Percentiles rank a stretch among this genome's conserved stretches.
These are phyloP conservation scores for Chrysoporthe deuterocubensis DNA, from an alignment of 2,329 filamentous ascomycete genomes.

Conservation along the genomic window DNA sequence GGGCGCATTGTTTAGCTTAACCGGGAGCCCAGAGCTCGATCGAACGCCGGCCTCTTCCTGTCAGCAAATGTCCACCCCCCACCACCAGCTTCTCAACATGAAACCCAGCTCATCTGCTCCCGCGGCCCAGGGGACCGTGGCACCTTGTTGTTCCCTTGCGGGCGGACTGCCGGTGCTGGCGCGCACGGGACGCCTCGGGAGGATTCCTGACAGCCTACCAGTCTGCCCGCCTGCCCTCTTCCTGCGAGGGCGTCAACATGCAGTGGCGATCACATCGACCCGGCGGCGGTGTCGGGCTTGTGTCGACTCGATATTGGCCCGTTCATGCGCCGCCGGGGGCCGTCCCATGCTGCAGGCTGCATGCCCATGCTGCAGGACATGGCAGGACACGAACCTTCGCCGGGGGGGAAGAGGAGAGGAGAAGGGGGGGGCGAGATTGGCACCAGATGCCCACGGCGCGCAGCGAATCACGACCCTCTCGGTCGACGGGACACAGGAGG, in stretches of 20 bases:
- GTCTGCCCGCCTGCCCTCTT: not conserved
- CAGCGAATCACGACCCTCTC: not conserved
- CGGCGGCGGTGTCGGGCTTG: not conserved
- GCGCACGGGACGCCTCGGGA: not conserved
- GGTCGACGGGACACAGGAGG: not conserved
- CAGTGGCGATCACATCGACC: slow-evolving; percentile 2
- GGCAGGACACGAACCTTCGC: not conserved
- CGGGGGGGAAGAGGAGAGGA: too few relatives aligned
- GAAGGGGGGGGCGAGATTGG: not conserved
- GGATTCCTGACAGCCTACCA: not conserved
- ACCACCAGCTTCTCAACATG: too few relatives aligned
- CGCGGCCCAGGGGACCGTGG: too few relatives aligned
- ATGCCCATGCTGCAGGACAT: too few relatives aligned
- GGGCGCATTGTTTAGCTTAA: too few relatives aligned
- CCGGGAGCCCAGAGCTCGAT: too few relatives aligned
- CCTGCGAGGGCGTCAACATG: not conserved
- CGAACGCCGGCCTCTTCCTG: too few relatives aligned
- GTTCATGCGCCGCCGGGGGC: not conserved
- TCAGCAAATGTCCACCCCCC: too few relatives aligned
- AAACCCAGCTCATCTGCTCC: too few relatives aligned
- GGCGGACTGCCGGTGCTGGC: not conserved
- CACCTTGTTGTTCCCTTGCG: not conserved
- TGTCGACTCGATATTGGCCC: not conserved
- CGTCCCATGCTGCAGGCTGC: not conserved
- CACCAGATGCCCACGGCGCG: not conserved